These are phyloP conservation scores for Basidiobolus meristosporus DNA, from an alignment of 371 early-diverging fungal genomes.

Conservation along the genomic window DNA sequence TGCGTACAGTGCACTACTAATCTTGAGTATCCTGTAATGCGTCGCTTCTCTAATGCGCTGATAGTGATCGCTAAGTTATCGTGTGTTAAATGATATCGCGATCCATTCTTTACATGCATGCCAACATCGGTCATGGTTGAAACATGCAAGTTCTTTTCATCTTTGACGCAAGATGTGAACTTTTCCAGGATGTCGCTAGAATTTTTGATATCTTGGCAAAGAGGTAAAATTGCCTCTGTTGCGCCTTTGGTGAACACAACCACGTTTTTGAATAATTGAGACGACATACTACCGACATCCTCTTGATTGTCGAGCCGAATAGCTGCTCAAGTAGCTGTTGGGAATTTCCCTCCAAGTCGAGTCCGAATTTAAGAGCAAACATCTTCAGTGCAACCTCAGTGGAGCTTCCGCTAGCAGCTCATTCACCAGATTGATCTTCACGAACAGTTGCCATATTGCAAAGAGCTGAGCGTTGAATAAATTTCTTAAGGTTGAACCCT, in stretches of 20 bases:
- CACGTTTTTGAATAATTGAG: constrained; percentile 14
- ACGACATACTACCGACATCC: constrained; percentile 72
- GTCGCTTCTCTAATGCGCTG: constrained; percentile 59
- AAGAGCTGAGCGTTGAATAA: constrained; percentile 25
- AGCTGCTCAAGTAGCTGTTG: constrained; percentile 27
- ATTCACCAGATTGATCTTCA: constrained; percentile 31
- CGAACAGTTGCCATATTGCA: constrained; percentile 56
- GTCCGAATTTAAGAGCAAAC: constrained; percentile 41
- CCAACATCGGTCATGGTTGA: constrained; percentile 81
- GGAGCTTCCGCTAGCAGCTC: constrained; percentile 63
- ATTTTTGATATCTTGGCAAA: not conserved
- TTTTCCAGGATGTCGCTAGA: too few relatives aligned
- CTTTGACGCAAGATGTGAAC: constrained; percentile 12
- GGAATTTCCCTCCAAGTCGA: constrained; percentile 22
- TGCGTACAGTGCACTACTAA: constrained; percentile 78
- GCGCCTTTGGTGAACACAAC: constrained; percentile 36
- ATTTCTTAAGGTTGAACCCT: constrained; percentile 15
- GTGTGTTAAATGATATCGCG: constrained; percentile 68
- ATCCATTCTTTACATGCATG: constrained; percentile 78
- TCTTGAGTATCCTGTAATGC: constrained; percentile 77
- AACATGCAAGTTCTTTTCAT: constrained; percentile 83
- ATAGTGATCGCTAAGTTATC: constrained; percentile 83
- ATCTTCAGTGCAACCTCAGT: constrained; percentile 61
- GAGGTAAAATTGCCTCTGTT: constrained; percentile 44
- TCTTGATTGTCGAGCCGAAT: constrained; percentile 71